Percentiles rank a stretch among this genome's conserved stretches.
phyloP scores from a whole-genome alignment of 1,284 basidiomycete species.

The Pterulicium gracile region DNA sequence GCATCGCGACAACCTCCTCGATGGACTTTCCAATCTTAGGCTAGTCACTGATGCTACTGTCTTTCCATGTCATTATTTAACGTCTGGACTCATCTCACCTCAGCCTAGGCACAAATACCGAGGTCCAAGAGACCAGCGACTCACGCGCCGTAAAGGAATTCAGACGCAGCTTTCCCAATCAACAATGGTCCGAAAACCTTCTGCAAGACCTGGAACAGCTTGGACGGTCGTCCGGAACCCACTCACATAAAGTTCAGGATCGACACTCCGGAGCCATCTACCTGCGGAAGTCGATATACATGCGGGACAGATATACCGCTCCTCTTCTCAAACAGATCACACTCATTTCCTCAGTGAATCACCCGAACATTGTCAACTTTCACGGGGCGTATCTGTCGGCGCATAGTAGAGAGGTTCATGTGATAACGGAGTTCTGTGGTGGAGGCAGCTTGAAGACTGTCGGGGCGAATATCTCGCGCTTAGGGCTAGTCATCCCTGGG shows the following conservation, averaged over 20 bases:
- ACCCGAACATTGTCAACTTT: conserved; percentile 2
- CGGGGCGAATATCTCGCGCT: background rate
- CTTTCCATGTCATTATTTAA: background rate
- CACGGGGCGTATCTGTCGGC: conserved; percentile 1
- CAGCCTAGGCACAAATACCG: background rate
- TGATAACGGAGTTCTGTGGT: background rate
- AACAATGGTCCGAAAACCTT: conserved; percentile 1
- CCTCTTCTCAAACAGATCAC: background rate
- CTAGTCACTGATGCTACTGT: background rate
- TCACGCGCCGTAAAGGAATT: background rate
- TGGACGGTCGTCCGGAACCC: background rate
- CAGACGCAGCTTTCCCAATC: background rate
- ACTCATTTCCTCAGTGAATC: background rate
- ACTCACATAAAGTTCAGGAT: background rate
- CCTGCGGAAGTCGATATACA: background rate
- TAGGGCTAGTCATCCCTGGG: background rate
- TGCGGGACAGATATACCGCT: background rate
- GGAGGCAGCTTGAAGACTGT: conserved; percentile 1
- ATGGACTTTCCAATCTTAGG: background rate
- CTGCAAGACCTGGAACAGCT: background rate
- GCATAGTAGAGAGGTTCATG: background rate
- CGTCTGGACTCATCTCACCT: background rate
- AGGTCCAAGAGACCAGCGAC: background rate
- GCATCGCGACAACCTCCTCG: background rate
- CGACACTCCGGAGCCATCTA: background rate